Evolutionary conservation across 2,329 filamentous ascomycete species (phyloP).

Genomic region (Trichoderma semiorbis): DNA sequence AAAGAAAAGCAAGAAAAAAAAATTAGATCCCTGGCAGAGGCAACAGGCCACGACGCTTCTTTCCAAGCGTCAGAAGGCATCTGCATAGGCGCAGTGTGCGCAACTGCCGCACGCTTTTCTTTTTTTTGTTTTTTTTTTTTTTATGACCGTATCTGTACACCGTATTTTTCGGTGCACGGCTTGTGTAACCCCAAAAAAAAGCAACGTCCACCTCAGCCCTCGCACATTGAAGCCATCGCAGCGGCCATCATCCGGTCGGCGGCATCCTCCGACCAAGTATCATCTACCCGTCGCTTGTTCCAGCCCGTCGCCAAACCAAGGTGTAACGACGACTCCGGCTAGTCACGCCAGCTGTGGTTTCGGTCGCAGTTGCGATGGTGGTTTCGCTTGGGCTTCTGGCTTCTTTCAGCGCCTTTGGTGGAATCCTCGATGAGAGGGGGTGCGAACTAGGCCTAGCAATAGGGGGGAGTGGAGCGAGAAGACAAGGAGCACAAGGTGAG

Average conservation of each 20-base stretch:
- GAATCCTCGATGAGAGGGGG: neutral
- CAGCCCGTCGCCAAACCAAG: neutral
- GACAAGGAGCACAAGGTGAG: neutral
- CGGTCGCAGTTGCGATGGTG: neutral
- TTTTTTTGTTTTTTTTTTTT: neutral
- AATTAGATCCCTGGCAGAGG: neutral
- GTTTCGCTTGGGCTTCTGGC: neutral
- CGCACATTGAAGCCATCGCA: neutral
- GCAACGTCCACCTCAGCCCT: neutral
- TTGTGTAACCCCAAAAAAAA: neutral
- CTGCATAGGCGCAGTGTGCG: neutral
- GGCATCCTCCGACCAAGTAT: neutral
- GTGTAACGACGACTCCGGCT: neutral
- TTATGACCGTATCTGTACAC: neutral
- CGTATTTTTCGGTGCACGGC: constrained; percentile 5
- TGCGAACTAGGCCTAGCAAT: neutral
- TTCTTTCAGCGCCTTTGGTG: neutral
- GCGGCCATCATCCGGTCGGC: neutral
- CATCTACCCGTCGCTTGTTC: neutral
- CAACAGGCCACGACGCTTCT: neutral
- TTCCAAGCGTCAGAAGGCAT: neutral
- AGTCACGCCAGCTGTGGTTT: neutral
- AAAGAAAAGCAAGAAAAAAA: neutral
- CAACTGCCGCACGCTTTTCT: neutral
- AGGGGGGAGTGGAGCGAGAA: neutral